Percentiles rank a stretch among this genome's conserved stretches.
These are phyloP conservation scores for Logfia minima DNA, from an alignment of 129 eudicot species.

Conservation along the genomic window DNA sequence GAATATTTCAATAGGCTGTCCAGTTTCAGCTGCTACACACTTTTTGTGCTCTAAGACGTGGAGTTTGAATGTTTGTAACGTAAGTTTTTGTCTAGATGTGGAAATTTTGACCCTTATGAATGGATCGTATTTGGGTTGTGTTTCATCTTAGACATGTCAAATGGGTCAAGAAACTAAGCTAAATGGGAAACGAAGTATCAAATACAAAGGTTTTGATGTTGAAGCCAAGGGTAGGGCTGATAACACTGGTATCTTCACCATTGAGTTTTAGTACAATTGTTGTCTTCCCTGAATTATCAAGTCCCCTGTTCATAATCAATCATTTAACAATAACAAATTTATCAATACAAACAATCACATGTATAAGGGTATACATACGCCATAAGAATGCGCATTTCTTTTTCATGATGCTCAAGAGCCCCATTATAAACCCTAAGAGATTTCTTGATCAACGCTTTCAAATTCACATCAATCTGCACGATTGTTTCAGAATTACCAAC, in stretches of 20 bases:
- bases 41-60: background rate
- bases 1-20: background rate
- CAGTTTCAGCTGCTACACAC: background rate
- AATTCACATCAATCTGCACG: background rate
- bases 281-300: slow-evolving; percentile 94
- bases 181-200: too few species aligned
- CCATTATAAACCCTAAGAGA: slow-evolving; percentile 47
- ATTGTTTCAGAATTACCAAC: too few species aligned
- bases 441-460: background rate
- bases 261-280: slow-evolving; percentile 90
- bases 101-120: too few species aligned
- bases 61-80: background rate
- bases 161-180: background rate
- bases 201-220: slow-evolving; percentile 96
- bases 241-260: slow-evolving; percentile 93
- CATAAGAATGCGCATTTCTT: slow-evolving; percentile 98
- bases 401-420: slow-evolving; percentile 95
- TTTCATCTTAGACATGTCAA: background rate
- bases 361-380: slow-evolving; percentile 52
- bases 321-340: background rate
- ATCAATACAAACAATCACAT: background rate
- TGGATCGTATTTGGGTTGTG: background rate
- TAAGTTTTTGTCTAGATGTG: too few species aligned
- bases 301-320: slow-evolving; percentile 52
- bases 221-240: slow-evolving; percentile 94